A percentile compares a stretch with the other conserved stretches of the same genome.
Conservation (phyloP, 495 filamentous ascomycete genomes). For the Penicillium steckii region DNA sequence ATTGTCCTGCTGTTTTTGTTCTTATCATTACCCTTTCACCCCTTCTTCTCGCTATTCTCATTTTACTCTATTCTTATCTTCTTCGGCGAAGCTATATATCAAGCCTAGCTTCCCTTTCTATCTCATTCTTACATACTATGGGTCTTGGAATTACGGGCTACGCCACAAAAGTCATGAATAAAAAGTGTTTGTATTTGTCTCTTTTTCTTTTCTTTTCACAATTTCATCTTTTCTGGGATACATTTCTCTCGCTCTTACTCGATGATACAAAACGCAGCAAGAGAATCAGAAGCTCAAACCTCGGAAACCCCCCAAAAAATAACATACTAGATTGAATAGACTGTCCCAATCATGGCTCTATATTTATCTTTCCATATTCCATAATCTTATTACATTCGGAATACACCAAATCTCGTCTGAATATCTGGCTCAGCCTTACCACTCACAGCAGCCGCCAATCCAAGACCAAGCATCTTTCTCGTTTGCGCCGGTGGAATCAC, state of each 20-base stretch:
- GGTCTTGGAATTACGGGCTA: background rate
- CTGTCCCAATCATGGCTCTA: constrained; percentile 4
- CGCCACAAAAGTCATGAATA: constrained; percentile 3
- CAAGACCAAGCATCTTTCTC: constrained; percentile 76
- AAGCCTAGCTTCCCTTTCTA: background rate
- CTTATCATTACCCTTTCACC: constrained; percentile 2
- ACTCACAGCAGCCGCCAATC: constrained; percentile 73
- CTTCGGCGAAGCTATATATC: background rate
- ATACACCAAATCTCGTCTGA: constrained; percentile 86
- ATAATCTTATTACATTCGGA: constrained; percentile 71
- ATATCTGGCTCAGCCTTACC: constrained; percentile 57
- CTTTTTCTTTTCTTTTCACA: background rate
- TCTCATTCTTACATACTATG: constrained; percentile 4
- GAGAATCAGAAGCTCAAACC: too few species aligned
- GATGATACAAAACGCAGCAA: too few species aligned
- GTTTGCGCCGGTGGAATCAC: constrained; percentile 91
- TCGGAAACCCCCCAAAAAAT: background rate
- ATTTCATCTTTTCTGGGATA: background rate
- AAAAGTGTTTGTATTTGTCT: constrained; percentile 4
- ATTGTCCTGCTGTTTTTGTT: constrained; percentile 9
- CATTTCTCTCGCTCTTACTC: too few species aligned
- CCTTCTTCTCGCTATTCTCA: constrained; percentile 4
- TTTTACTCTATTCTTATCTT: too few species aligned
- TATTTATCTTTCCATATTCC: background rate
- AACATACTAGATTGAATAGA: constrained; percentile 10